These are phyloP conservation scores for Hymenoscyphus linearis DNA, from an alignment of 2,329 filamentous ascomycete species.

Conservation along the genomic window DNA sequence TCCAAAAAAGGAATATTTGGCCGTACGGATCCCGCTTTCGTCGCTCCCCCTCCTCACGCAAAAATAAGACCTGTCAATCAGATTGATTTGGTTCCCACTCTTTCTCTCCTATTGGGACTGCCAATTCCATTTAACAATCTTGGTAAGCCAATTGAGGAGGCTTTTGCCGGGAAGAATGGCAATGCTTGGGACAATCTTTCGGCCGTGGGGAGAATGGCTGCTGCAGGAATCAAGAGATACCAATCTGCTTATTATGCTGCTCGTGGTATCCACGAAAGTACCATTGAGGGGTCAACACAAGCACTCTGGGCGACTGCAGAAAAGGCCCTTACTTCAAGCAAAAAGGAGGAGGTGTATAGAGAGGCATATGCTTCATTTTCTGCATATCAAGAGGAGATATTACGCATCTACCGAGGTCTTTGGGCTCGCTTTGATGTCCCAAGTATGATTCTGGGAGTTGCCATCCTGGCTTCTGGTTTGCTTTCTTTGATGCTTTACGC, in stretches of 20 bases:
- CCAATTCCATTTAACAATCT: constrained; percentile 97
- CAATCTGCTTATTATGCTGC: constrained; percentile 76
- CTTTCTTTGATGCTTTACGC: constrained; percentile 69
- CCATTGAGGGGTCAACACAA: constrained; percentile 48
- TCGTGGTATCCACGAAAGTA: constrained; percentile 59
- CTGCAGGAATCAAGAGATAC: constrained; percentile 85
- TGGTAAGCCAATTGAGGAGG: constrained; percentile 87
- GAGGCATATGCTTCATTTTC: constrained; percentile 55
- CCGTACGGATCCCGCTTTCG: constrained; percentile 56
- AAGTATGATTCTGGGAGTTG: constrained; percentile 77
- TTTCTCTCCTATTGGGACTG: constrained; percentile 80
- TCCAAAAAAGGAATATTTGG: constrained; percentile 84
- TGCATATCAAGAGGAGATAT: constrained; percentile 71
- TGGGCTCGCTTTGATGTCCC: constrained; percentile 91
- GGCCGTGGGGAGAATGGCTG: constrained; percentile 67
- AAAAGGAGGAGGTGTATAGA: constrained; percentile 37
- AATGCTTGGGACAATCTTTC: constrained; percentile 73
- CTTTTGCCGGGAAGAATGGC: constrained; percentile 68
- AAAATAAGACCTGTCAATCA: constrained; percentile 74
- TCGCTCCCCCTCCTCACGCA: constrained; percentile 60
- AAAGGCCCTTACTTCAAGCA: constrained; percentile 22
- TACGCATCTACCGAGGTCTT: constrained; percentile 72
- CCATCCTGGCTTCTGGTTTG: constrained; percentile 63
- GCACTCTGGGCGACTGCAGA: constrained; percentile 54
- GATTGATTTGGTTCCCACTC: constrained; percentile 91